Conservation (phyloP, 345 rosid species). For the Aethionema arabicum region DNA sequence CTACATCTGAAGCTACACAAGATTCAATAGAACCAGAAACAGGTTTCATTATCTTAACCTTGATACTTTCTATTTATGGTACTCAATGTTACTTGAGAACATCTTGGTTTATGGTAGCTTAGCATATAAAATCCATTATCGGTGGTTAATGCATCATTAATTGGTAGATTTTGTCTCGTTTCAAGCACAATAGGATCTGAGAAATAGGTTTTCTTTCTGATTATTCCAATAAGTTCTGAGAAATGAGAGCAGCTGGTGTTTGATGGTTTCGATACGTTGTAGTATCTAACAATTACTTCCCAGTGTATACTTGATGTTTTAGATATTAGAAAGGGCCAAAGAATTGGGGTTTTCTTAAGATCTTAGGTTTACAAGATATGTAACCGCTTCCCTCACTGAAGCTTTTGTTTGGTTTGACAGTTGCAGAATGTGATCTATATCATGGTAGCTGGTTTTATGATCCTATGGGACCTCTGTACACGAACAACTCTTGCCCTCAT, state of each 20-base stretch:
- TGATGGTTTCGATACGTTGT: too few species aligned
- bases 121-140: not conserved
- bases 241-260: not conserved
- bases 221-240: not conserved
- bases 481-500: conserved; percentile 91
- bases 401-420: conserved; percentile 18
- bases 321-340: not conserved
- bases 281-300: not conserved
- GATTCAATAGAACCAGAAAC: conserved; percentile 50
- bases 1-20: conserved; percentile 28
- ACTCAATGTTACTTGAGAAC: not conserved
- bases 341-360: conserved; percentile 7
- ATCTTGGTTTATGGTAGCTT: conserved; percentile 19
- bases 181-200: not conserved
- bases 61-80: not conserved
- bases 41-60: conserved; percentile 42
- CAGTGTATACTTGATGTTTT: not conserved
- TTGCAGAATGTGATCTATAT: conserved; percentile 76
- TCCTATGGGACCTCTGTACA: conserved; percentile 69
- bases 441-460: conserved; percentile 90
- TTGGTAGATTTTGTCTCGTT: too few species aligned
- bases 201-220: conserved; percentile 4
- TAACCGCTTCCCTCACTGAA: conserved; percentile 1
- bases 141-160: not conserved
- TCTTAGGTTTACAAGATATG: not conserved